Conservation (phyloP, 495 filamentous ascomycete species). For the Xylaria grammica region DNA sequence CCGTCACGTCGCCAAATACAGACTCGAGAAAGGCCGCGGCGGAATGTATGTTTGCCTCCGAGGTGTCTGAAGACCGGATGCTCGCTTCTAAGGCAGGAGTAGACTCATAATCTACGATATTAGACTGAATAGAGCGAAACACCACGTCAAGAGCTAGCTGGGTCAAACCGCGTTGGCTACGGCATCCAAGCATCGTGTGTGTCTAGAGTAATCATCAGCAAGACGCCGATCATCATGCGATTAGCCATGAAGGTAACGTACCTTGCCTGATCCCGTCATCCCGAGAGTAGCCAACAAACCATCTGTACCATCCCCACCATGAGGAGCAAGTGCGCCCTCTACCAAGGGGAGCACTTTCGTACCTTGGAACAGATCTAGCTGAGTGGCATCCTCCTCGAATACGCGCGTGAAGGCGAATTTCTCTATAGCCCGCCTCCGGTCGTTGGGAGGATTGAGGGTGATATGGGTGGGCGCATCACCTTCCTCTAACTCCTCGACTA, state of each 20-base stretch:
- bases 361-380: conserved; percentile 86
- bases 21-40: conserved; percentile 80
- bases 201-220: conserved; percentile 61
- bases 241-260: conserved; percentile 42
- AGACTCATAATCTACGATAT: conserved; percentile 66
- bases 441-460: conserved; percentile 82
- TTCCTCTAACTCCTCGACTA: conserved; percentile 67
- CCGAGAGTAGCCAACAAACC: conserved; percentile 90
- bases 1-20: conserved; percentile 70
- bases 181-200: conserved; percentile 94
- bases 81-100: conserved; percentile 69
- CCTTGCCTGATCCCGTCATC: conserved; percentile 96
- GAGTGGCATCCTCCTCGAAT: conserved; percentile 82
- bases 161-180: conserved; percentile 82
- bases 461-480: conserved; percentile 74
- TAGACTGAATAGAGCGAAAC: conserved; percentile 74
- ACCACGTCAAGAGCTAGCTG: conserved; percentile 91
- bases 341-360: conserved; percentile 76
- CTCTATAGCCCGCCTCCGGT: conserved; percentile 85
- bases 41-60: conserved; percentile 81
- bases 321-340: conserved; percentile 72
- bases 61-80: conserved; percentile 75
- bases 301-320: conserved; percentile 79
- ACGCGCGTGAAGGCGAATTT: conserved; percentile 94
- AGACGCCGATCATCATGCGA: too few relatives aligned